These are phyloP conservation scores for Geosmithia morbida DNA, from an alignment of 2,329 filamentous ascomycete genomes.

Conservation along the genomic window DNA sequence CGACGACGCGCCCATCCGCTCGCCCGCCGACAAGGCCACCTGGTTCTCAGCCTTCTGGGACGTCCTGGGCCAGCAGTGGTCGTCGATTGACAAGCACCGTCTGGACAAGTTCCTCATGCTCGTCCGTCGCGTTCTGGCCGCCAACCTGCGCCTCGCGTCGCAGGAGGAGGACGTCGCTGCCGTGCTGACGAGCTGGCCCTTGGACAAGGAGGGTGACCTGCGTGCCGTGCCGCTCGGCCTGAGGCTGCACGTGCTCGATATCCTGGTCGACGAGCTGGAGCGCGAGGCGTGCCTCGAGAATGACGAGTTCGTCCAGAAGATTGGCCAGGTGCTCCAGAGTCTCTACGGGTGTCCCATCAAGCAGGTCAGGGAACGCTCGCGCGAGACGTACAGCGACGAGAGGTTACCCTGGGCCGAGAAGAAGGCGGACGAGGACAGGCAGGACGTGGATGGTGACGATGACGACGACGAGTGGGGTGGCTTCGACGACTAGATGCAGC, in stretches of 20 bases:
- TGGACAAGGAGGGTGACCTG: conserved; percentile 22
- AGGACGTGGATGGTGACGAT: too few relatives aligned
- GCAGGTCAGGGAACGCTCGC: conserved; percentile 53
- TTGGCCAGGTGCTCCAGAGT: conserved; percentile 41
- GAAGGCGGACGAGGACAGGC: conserved; percentile 15
- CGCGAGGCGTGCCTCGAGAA: conserved; percentile 41
- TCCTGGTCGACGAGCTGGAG: conserved; percentile 85
- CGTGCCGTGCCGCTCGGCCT: conserved; percentile 65
- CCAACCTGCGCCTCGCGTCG: conserved; percentile 40
- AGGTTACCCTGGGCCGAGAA: conserved; percentile 50
- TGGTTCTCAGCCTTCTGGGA: conserved; percentile 57
- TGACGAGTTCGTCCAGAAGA: conserved; percentile 31
- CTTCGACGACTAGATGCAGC: conserved; percentile 38
- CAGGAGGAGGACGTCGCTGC: conserved; percentile 13
- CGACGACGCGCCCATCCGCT: conserved; percentile 32
- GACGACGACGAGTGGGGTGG: conserved; percentile 46
- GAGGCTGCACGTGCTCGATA: conserved; percentile 73
- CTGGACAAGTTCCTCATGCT: conserved; percentile 91
- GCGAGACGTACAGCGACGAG: conserved; percentile 59
- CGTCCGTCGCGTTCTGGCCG: conserved; percentile 62
- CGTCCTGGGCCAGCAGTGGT: conserved; percentile 56
- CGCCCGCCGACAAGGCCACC: conserved; percentile 18
- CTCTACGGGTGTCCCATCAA: conserved; percentile 51
- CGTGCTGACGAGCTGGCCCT: conserved; percentile 14
- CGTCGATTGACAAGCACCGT: conserved; percentile 58